Evolutionary conservation across 306 rosid genomes (phyloP).

Genomic region (Vigna unguiculata): DNA sequence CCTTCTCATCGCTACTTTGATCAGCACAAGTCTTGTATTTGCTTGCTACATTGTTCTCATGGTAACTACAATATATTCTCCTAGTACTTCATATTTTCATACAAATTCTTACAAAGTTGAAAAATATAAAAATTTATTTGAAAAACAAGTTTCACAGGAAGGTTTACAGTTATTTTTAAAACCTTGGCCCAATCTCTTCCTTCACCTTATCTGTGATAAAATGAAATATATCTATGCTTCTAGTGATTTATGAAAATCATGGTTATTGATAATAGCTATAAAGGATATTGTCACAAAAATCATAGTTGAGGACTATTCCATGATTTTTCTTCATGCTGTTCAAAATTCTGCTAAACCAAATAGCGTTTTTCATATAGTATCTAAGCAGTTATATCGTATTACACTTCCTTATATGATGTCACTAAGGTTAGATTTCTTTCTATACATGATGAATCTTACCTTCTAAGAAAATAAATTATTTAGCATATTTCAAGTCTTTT

Average conservation of each 20-base stretch:
- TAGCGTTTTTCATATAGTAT: background rate
- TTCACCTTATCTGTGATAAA: background rate
- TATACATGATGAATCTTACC: background rate
- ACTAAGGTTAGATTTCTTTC: no score
- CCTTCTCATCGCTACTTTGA: conserved; percentile 48
- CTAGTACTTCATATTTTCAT: background rate
- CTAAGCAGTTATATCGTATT: background rate
- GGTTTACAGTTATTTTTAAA: background rate
- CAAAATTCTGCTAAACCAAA: background rate
- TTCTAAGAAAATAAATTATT: background rate
- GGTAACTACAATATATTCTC: conserved; percentile 13
- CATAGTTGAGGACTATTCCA: background rate
- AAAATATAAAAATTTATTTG: background rate
- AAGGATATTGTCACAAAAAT: background rate
- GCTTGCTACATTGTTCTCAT: conserved; percentile 41
- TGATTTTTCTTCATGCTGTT: background rate
- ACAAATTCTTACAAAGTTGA: background rate
- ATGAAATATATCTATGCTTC: background rate
- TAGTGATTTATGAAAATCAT: background rate
- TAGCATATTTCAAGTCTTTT: background rate
- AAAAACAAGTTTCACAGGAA: background rate
- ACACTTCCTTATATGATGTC: no score
- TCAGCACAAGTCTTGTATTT: conserved; percentile 48
- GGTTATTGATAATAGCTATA: background rate
- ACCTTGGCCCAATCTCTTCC: background rate